Evolutionary conservation across 352 stramenopile species (phyloP).

Genomic region (Pythium monospermum): DNA sequence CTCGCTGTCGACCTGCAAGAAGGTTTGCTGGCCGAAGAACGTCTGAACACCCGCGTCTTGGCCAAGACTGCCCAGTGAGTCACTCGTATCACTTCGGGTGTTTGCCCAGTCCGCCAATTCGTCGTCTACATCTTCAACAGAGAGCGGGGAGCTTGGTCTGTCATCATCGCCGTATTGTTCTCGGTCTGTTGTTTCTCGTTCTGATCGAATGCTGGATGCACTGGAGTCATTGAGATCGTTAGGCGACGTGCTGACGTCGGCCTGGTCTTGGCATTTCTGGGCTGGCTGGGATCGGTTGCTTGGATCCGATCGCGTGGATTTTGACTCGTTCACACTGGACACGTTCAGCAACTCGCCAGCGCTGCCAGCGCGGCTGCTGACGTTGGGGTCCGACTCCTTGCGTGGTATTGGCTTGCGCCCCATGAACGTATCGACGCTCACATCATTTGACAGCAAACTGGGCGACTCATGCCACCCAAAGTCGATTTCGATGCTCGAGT

Average conservation of each 20-base stretch:
- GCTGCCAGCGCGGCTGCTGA: slow-evolving; percentile 17
- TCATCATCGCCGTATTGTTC: neutral
- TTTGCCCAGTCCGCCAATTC: slow-evolving; percentile 11
- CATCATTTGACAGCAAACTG: slow-evolving; percentile 1
- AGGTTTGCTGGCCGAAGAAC: slow-evolving; percentile 7
- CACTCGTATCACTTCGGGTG: too few species aligned
- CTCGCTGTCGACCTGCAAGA: neutral
- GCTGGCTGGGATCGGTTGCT: slow-evolving; percentile 4
- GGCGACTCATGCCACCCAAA: slow-evolving; percentile 13
- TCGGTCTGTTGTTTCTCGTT: too few species aligned
- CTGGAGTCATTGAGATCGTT: neutral
- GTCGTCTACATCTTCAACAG: slow-evolving; percentile 15
- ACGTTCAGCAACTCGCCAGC: slow-evolving; percentile 14
- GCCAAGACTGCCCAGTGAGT: too few species aligned
- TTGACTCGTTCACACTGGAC: slow-evolving; percentile 10
- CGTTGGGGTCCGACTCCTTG: slow-evolving; percentile 8
- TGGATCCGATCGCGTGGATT: slow-evolving; percentile 12
- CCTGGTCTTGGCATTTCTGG: neutral
- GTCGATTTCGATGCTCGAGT: slow-evolving; percentile 11
- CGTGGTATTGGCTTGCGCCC: neutral
- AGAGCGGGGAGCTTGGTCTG: slow-evolving; percentile 3
- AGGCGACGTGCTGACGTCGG: neutral
- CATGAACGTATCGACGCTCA: slow-evolving; percentile 20
- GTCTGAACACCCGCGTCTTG: slow-evolving; percentile 7
- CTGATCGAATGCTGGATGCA: too few species aligned